Evolutionary conservation across 192 early-diverging fungal genomes (phyloP), one percentile per base, ranked within the genome.

Genomic region (Backusella mclennaniae): DNA sequence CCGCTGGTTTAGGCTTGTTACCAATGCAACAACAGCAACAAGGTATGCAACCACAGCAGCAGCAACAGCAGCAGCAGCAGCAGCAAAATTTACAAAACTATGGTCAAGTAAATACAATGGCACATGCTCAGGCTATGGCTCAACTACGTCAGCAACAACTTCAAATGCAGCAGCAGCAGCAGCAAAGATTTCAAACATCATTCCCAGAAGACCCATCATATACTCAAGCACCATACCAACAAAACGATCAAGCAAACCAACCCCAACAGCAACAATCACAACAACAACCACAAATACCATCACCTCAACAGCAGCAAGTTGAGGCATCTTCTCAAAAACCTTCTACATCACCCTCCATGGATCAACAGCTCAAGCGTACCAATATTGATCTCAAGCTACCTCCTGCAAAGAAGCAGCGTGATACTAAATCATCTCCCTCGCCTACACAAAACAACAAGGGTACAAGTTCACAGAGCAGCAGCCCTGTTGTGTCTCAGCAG

Each of bases 311-410:
- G 7, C 56, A 63, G 23, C 21, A 56, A 23, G n/a, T 14, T 63
- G 56, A 63, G 9, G 29, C 56, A 23, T 14, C 56, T 4, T 63
- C 56, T 12, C 56, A 23, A 63, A 63, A 26, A 63, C 29, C 56
- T 4, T 26, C 23, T 63, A 29, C 21, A 29, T 29, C 46, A 17
- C 46, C 46, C 4, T 49, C 56, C 56, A 63, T 63, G 56, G 56
- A 63, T 14, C 56, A 63, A 29, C 56, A 29, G 8, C 49, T 74
- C 14, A 82, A 82, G 35, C 80, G 77, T 74, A 73, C 26, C 1
- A 82, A 70, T 42, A 77, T 82, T 42, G 80, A 82, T 71, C 29
- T 82, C 1, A 82, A 82, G 31, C 56, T 82, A 15, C 80, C 80
- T 15, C 35, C 72, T 1, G 29, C 66, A 12, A 82, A 82, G 36